Conservation (phyloP, 2,329 filamentous ascomycete species). For the Botrytis fabae region DNA sequence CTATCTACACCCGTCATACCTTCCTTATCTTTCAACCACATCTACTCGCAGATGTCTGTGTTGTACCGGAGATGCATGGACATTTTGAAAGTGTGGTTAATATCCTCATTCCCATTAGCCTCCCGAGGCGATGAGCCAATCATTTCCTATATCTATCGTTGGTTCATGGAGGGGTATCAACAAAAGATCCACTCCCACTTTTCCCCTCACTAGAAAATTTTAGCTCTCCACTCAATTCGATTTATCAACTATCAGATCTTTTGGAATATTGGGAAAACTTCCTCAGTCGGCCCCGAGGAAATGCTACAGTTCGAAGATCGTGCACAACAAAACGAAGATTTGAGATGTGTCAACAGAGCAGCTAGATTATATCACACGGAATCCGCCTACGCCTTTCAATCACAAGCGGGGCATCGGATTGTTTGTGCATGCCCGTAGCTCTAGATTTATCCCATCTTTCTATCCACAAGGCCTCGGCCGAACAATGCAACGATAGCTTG, state of each 20-base stretch:
- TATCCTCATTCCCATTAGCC: background rate
- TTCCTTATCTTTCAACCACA: slow-evolving; percentile 6
- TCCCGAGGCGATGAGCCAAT: background rate
- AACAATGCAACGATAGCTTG: background rate
- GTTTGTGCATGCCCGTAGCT: background rate
- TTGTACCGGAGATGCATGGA: slow-evolving; percentile 11
- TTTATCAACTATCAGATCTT: background rate
- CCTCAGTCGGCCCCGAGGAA: background rate
- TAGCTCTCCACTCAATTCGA: background rate
- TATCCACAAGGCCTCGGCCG: background rate
- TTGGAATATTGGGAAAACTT: background rate
- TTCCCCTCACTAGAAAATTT: slow-evolving; percentile 6
- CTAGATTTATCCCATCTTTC: slow-evolving; percentile 2
- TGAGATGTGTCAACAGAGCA: background rate
- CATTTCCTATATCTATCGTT: background rate
- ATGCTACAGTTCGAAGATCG: background rate
- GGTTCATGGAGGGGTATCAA: background rate
- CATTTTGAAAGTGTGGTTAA: background rate
- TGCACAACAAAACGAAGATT: background rate
- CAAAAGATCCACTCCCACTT: background rate
- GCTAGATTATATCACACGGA: background rate
- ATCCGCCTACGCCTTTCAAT: background rate
- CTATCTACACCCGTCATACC: background rate
- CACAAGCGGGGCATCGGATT: background rate
- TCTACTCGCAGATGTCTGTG: background rate